Base-by-base conservation (phyloP, 345 rosid genomes). In the Camelina sativa region DNA sequence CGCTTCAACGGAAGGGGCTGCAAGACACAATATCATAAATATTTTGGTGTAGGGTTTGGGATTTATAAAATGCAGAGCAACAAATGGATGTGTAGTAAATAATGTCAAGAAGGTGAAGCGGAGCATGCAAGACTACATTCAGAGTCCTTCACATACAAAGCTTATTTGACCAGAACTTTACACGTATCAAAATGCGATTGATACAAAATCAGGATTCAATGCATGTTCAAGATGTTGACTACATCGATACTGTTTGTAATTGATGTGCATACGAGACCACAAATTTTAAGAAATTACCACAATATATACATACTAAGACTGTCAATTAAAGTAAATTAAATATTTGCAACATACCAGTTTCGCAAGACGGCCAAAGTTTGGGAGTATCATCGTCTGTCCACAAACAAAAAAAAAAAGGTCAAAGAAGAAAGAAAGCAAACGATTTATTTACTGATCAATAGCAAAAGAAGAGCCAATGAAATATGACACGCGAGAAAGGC, bases 311-410 rank as follows among this genome's bases (percentile, higher is more conserved):
- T 54, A 32, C 13, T 67, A 37, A 40, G 62, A 46, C 37, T 40
- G 44, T 41, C 35, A 50, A 16, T 43, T 62, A 23, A 60, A 41
- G 34, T 43, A 73, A 61, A 35, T 41, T 56, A n/a, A 15, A 50
- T 50, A 34, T 62, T 62, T 50, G 38, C 22, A 82, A 70, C 64
- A 73, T 86, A 96, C 99, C 98, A 90, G 89, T 84, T 85, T 96
- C 1, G 86, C 90, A 77, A 92, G 77, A 77, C 91, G 97, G 62
- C 88, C 91, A 81, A 92, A 78, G 80, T 83, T 89, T 46, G 98
- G 99, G 80, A 92, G 96, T 75, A 96, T 83, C 98, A 92, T 89
- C 2, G 94, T 92, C 98, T 96, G 88, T 63, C 73, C 74, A 69
- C 73, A 80, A 68, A 30, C 41, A 55, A 65, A 52, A 25, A 55